These are phyloP conservation scores for Panicum miliaceum DNA, from an alignment of 176 grass and related monocot species.

Conservation along the genomic window DNA sequence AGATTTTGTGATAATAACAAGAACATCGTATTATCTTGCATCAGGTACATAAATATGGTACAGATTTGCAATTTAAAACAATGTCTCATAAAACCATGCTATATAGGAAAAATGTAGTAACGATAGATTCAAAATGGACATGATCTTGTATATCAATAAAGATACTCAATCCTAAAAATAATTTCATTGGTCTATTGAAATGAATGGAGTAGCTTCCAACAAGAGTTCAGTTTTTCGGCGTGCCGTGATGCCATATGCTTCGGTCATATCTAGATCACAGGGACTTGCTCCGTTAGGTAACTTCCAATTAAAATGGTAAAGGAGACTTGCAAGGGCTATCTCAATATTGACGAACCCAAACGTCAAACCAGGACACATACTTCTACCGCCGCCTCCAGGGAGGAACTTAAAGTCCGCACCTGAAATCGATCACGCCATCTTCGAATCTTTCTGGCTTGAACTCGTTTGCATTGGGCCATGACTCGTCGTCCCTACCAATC, in stretches of 20 bases:
- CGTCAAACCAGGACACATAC: conserved; percentile 44
- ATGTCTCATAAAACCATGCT: background rate
- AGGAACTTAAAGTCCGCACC: conserved; percentile 36
- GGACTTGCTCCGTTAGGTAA: background rate
- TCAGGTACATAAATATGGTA: background rate
- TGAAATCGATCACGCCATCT: background rate
- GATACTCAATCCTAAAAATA: background rate
- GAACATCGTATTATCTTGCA: background rate
- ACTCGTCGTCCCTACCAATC: conserved; percentile 44
- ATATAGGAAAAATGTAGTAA: background rate
- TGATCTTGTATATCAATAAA: background rate
- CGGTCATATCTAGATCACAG: conserved; percentile 20
- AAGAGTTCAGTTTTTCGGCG: background rate
- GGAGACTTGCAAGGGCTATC: conserved; percentile 30
- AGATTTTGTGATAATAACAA: no score
- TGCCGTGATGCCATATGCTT: conserved; percentile 28
- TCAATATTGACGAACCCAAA: conserved; percentile 41
- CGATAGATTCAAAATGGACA: background rate
- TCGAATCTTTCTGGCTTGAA: conserved; percentile 49
- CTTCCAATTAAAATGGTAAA: conserved; percentile 49
- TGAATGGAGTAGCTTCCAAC: background rate
- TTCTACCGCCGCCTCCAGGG: conserved; percentile 38
- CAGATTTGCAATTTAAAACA: background rate
- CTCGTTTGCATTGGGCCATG: conserved; percentile 43
- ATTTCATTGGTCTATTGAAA: background rate